phyloP scores from a whole-genome alignment of 2,329 filamentous ascomycete species.

The Pseudogymnoascus destructans region DNA sequence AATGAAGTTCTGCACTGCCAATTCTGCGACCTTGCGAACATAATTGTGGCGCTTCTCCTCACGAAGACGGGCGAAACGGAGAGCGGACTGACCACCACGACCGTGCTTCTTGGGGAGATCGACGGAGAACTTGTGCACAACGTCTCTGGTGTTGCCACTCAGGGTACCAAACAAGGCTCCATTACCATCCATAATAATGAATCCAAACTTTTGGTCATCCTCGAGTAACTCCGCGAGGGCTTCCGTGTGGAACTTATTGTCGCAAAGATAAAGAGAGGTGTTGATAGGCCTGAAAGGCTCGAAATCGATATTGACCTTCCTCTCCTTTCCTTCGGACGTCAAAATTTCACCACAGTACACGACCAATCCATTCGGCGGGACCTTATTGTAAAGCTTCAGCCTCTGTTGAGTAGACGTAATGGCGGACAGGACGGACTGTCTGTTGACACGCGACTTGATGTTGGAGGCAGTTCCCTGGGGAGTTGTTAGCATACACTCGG shows the following conservation, averaged over 20 bases:
- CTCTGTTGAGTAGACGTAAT: slow-evolving; percentile 99
- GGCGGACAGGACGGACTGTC: slow-evolving; percentile 91
- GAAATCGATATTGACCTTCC: slow-evolving; percentile 99
- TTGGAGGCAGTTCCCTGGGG: slow-evolving; percentile 87
- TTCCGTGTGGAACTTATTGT: slow-evolving; percentile 99
- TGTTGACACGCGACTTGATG: slow-evolving; percentile 98
- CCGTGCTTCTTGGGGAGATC: slow-evolving; percentile 99
- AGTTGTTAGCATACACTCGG: slow-evolving; percentile 19
- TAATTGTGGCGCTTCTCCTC: slow-evolving; percentile 99
- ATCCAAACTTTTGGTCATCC: slow-evolving; percentile 97
- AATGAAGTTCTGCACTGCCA: slow-evolving; percentile 98
- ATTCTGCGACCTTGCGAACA: slow-evolving; percentile 93
- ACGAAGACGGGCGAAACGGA: slow-evolving; percentile 98
- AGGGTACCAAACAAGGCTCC: slow-evolving; percentile 93
- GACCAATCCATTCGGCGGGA: slow-evolving; percentile 91
- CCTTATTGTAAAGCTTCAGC: slow-evolving; percentile 98
- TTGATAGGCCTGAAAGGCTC: slow-evolving; percentile 99
- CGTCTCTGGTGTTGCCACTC: slow-evolving; percentile 91
- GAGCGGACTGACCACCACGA: slow-evolving; percentile 97
- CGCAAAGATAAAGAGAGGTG: slow-evolving; percentile 95
- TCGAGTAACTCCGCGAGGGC: slow-evolving; percentile 92
- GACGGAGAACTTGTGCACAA: slow-evolving; percentile 96
- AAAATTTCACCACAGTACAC: slow-evolving; percentile 99
- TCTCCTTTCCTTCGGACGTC: slow-evolving; percentile 94
- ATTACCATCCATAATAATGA: slow-evolving; percentile 99